A percentile compares a stretch with the other conserved stretches of the same genome.
These are phyloP conservation scores for Capsella rubella DNA, from an alignment of 441 rosid species.

Conservation along the genomic window DNA sequence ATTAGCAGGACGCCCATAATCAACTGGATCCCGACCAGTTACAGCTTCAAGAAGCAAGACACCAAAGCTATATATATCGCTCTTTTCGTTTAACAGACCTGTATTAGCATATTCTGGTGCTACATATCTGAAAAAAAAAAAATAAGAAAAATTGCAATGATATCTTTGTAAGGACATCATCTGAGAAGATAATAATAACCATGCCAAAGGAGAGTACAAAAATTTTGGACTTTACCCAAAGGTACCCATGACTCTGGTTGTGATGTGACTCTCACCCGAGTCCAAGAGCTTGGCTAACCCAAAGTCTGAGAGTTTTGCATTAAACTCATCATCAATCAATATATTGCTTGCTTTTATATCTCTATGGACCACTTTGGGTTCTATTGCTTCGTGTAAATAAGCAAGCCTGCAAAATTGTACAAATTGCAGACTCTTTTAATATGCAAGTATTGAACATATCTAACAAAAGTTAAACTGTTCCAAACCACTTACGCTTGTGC, in stretches of 20 bases:
- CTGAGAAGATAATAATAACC: slow-evolving; percentile 21
- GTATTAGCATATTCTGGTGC: slow-evolving; percentile 99
- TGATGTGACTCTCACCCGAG: slow-evolving; percentile 75
- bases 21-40: slow-evolving; percentile 97
- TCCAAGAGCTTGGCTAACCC: slow-evolving; percentile 82
- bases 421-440: slow-evolving; percentile 17
- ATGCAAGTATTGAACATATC: slow-evolving; percentile 56
- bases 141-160: not conserved
- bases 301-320: slow-evolving; percentile 83
- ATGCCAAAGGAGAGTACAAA: slow-evolving; percentile 8
- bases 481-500: slow-evolving; percentile 75
- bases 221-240: slow-evolving; percentile 58
- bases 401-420: slow-evolving; percentile 60
- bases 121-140: slow-evolving; percentile 66
- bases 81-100: slow-evolving; percentile 91
- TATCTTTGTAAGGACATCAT: slow-evolving; percentile 32
- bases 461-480: slow-evolving; percentile 40
- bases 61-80: slow-evolving; percentile 95
- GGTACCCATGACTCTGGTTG: slow-evolving; percentile 84
- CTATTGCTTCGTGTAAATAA: slow-evolving; percentile 84
- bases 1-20: slow-evolving; percentile 81
- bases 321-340: slow-evolving; percentile 73
- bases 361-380: slow-evolving; percentile 83
- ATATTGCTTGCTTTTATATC: slow-evolving; percentile 87
- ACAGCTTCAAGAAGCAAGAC: slow-evolving; percentile 90